Evolutionary conservation across 768 basidiomycete species (phyloP).

Genomic region (Tylopilus balloui): DNA sequence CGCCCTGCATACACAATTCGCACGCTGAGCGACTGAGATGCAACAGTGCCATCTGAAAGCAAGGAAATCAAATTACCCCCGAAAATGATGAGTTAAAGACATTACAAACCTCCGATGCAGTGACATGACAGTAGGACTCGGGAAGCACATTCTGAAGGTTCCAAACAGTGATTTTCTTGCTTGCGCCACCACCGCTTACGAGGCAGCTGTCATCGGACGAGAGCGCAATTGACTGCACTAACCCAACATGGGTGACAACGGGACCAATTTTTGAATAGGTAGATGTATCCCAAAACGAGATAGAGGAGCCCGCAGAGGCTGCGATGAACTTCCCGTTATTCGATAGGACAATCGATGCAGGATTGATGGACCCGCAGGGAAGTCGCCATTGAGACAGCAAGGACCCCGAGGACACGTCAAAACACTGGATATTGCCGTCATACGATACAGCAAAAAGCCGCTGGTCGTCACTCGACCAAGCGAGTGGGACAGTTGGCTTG

Average conservation of each 20-base stretch:
- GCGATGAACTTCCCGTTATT: conserved; percentile 11
- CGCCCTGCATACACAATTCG: conserved; percentile 6
- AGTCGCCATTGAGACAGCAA: conserved; percentile 12
- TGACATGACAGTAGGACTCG: background rate
- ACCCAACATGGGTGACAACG: conserved; percentile 2
- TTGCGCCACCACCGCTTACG: conserved; percentile 9
- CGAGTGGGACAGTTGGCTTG: conserved; percentile 12
- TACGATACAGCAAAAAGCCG: conserved; percentile 9
- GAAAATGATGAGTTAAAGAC: background rate
- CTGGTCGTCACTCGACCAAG: conserved; percentile 15
- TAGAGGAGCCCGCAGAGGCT: conserved; percentile 3
- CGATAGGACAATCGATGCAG: conserved; percentile 12
- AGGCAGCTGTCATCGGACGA: conserved; percentile 7
- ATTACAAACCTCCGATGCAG: conserved; percentile 1
- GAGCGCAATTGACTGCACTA: conserved; percentile 11
- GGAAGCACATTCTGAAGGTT: conserved; percentile 8
- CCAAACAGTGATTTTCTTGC: conserved; percentile 7
- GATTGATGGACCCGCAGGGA: background rate
- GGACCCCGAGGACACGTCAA: conserved; percentile 11
- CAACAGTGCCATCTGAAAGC: conserved; percentile 4
- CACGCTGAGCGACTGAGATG: background rate
- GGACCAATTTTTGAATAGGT: conserved; percentile 8
- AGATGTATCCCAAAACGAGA: conserved; percentile 16
- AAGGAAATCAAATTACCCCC: background rate
- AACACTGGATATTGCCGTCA: conserved; percentile 7